Base-by-base conservation (phyloP, 2,329 filamentous ascomycete species). In the Aspergillus pseudotamarii region DNA sequence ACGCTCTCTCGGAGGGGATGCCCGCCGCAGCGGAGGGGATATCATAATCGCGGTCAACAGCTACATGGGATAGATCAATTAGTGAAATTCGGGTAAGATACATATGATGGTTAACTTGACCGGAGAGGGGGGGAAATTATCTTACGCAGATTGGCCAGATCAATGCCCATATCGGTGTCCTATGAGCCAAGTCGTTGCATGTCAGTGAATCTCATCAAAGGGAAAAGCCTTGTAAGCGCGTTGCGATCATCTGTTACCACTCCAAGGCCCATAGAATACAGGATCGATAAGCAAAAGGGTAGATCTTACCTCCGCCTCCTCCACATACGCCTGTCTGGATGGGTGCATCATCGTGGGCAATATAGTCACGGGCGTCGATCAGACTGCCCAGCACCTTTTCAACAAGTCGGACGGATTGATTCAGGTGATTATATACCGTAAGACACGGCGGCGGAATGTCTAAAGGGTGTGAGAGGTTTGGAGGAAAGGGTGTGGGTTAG, bases 241-340 rank as follows among this genome's bases (percentile, higher is more conserved):
- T 50, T 55, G 19, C 6, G 8, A 38, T 26, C 32, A 26, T 36
- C 10, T 14, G 4, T 38, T 55, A 9, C 51, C 28, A 51, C 34
- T 11, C 48, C 48, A 21, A 14, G 11, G 23, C 2, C 11, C n/a
- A 16, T 6, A 5, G 34, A 1, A 36, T 36, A 16, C 10, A 55
- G 51, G 9, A 36, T 55, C n/a, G 12, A 38, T 26, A 9, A n/a
- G 41, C 30, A 3, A 36, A 43, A 45, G n/a, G 59, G 60, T 62
- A 34, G 59, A 57, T 73, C 86, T 83, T 85, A 91, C 89, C 83
- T 90, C 86, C 59, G 84, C 79, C 75, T 97, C 94, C 84, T 98
- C 94, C 68, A 98, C 93, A 79, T 96, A 97, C 48, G 94, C 94
- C 80, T 94, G 91, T 69, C 95, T 88, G 77, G 94, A 89, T 63